Percentiles rank a stretch among this genome's conserved stretches.
phyloP scores from a whole-genome alignment of 2,329 filamentous ascomycete species.

The Setomelanomma holmii region DNA sequence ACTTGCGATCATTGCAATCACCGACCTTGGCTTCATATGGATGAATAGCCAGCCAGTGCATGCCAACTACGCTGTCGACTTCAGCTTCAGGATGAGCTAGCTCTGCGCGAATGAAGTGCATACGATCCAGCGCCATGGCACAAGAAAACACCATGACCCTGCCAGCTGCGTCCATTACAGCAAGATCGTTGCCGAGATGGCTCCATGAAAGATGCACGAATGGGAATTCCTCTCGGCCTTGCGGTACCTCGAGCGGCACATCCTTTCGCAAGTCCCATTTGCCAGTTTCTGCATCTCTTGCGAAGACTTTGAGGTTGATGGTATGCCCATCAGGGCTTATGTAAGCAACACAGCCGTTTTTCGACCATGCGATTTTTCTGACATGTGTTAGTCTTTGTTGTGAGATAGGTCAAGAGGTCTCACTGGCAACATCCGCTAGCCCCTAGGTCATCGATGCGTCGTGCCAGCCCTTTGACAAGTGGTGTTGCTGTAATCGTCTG shows the following conservation, averaged over 20 bases:
- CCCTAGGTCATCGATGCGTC: slow-evolving; percentile 78
- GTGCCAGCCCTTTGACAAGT: slow-evolving; percentile 70
- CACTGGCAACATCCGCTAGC: slow-evolving; percentile 82
- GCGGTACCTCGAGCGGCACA: slow-evolving; percentile 68
- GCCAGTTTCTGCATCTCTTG: slow-evolving; percentile 71
- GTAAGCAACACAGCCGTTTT: slow-evolving; percentile 81
- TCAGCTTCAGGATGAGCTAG: slow-evolving; percentile 76
- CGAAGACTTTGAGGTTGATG: slow-evolving; percentile 76
- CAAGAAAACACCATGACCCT: slow-evolving; percentile 78
- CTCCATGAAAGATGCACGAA: slow-evolving; percentile 87
- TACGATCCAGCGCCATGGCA: slow-evolving; percentile 74
- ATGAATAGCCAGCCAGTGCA: slow-evolving; percentile 75
- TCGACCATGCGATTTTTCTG: slow-evolving; percentile 88
- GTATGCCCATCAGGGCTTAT: slow-evolving; percentile 74
- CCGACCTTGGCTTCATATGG: slow-evolving; percentile 50
- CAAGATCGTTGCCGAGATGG: slow-evolving; percentile 77
- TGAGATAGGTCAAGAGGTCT: slow-evolving; percentile 42
- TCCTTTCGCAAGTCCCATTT: slow-evolving; percentile 79
- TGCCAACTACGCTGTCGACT: slow-evolving; percentile 77
- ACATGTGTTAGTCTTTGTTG: slow-evolving; percentile 6
- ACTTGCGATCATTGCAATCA: not conserved
- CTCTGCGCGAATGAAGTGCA: slow-evolving; percentile 67
- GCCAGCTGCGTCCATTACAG: slow-evolving; percentile 80
- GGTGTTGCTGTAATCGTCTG: slow-evolving; percentile 62
- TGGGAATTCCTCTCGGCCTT: slow-evolving; percentile 67